Base-by-base conservation (phyloP, 139 green algal genomes). In the Edaphochlamys debaryana region DNA sequence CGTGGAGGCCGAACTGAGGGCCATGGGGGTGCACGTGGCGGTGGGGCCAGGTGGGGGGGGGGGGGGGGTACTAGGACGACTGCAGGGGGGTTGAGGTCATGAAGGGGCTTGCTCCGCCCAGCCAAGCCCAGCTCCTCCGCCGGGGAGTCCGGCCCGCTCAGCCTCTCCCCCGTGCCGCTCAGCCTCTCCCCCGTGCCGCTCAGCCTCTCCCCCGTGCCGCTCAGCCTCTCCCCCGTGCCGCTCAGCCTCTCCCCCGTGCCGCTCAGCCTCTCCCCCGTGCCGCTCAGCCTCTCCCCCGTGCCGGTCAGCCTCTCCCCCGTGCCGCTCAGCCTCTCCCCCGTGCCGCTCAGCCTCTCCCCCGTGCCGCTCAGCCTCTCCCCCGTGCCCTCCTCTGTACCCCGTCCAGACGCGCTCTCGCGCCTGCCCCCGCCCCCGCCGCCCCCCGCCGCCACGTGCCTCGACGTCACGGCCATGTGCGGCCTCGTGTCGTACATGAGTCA, bases 381-480 rank as follows among this genome's bases (percentile, higher is more conserved):
- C 25, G 11, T 9, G 11, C 30, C 0, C 29, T 19, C 20, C n/a
- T 36, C 27, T 41, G n/a, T n/a, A 19, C 41, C 1, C 25, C 41
- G 20, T n/a, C 27, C 81, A 81, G 77, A 67, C 0, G 54, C 84
- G 15, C 56, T 88, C 41, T 64, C 83, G 19, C 6, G 29, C 42
- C 81, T 90, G 73, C 87, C 87, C 34, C 70, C 67, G 8, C 73
- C 50, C 15, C 85, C 87, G 4, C 84, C 69, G 22, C 67, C 54
- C 29, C 72, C 86, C 22, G 74, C 19, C 50, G 30, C 36, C 67
- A 86, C 73, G 72, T 91, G 91, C 79, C 62, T 91, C 40, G 87
- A 92, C 80, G 88, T 92, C 2, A 94, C 92, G 30, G 85, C 87
- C 2, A 82, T 95, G 56, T 95, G 92, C 74, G 92, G 87, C 3